These are phyloP conservation scores for Solanum lignicaule DNA, from an alignment of 257 asterid species.

Conservation along the genomic window DNA sequence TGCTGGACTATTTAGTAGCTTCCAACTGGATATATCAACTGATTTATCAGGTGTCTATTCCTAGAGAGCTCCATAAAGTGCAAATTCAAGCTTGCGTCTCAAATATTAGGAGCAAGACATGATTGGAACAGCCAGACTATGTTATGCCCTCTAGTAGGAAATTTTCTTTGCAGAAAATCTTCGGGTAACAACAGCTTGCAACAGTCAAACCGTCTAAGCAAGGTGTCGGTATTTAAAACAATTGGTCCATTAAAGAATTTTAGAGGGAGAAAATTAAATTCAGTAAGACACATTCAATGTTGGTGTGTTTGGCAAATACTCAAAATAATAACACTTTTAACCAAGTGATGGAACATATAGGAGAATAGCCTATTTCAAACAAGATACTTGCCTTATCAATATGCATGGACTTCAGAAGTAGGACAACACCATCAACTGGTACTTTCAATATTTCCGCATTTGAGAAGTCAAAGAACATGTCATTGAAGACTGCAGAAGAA, in stretches of 20 bases:
- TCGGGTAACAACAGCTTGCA: background rate
- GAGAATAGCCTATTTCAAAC: background rate
- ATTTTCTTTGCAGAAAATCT: background rate
- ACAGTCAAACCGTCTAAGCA: background rate
- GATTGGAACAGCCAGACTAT: background rate
- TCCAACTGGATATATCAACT: background rate
- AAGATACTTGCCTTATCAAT: conserved; percentile 58
- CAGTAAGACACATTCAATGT: background rate
- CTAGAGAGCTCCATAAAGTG: background rate
- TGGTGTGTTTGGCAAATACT: background rate
- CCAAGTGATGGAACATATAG: background rate
- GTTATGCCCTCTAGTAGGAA: background rate
- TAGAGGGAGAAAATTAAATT: background rate
- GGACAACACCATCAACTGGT: conserved; percentile 94
- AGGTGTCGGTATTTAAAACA: background rate
- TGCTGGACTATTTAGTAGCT: background rate
- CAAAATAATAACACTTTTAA: background rate
- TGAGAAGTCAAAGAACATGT: conserved; percentile 61
- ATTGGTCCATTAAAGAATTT: background rate
- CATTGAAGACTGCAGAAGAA: conserved; percentile 75
- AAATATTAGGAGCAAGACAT: background rate
- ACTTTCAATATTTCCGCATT: conserved; percentile 77
- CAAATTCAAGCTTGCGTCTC: background rate
- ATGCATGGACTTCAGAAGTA: conserved; percentile 87
- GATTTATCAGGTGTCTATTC: background rate